phyloP scores from a whole-genome alignment of 1,284 basidiomycete species.

The Melampsora americana region DNA sequence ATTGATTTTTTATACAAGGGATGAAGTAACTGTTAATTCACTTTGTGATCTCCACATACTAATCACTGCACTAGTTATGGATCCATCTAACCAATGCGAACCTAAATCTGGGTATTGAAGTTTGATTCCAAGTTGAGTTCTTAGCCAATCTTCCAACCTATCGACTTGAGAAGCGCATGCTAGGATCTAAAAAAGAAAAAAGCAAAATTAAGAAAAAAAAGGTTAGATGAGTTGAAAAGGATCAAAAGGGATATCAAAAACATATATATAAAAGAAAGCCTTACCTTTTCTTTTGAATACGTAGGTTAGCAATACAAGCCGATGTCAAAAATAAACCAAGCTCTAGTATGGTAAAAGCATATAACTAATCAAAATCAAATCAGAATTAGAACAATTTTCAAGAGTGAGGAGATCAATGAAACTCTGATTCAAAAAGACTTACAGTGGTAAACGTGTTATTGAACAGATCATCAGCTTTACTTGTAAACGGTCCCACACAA shows the following conservation, averaged over 20 bases:
- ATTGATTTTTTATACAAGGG: no score
- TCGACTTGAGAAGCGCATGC: neutral
- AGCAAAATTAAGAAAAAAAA: slow-evolving; percentile 9
- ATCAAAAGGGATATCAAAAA: neutral
- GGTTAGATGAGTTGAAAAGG: neutral
- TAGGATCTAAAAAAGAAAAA: slow-evolving; percentile 42
- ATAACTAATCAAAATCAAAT: slow-evolving; percentile 15
- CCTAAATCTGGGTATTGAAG: slow-evolving; percentile 35
- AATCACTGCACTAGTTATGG: slow-evolving; percentile 31
- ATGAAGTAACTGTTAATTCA: no score
- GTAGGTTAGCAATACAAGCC: slow-evolving; percentile 32
- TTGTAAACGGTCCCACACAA: slow-evolving; percentile 34
- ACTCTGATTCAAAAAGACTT: neutral
- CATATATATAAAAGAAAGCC: no score
- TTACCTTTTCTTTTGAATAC: slow-evolving; percentile 43
- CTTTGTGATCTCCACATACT: slow-evolving; percentile 28
- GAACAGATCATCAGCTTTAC: slow-evolving; percentile 34
- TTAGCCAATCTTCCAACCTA: slow-evolving; percentile 17
- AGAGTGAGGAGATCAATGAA: neutral
- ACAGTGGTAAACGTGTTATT: slow-evolving; percentile 42
- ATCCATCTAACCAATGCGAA: slow-evolving; percentile 37
- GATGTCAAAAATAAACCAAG: slow-evolving; percentile 24
- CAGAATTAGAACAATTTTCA: neutral
- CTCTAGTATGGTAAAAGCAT: slow-evolving; percentile 37
- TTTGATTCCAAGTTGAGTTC: slow-evolving; percentile 5